Conservation (phyloP, 192 early-diverging fungal genomes). For the Martensiomyces pterosporus region DNA sequence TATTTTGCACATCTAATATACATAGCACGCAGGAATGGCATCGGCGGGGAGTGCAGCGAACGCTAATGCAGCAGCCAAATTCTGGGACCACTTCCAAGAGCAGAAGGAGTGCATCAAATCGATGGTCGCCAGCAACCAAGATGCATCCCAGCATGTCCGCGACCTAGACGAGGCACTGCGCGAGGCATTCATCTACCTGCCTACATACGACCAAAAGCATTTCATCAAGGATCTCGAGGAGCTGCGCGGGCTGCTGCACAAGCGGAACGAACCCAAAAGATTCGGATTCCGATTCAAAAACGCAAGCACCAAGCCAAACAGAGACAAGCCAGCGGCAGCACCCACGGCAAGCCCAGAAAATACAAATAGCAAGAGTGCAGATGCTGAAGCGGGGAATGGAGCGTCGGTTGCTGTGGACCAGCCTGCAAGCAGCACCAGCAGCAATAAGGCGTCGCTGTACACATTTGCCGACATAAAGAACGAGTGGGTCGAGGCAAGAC, state of each 20-base stretch:
- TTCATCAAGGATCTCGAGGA: conserved; percentile 29
- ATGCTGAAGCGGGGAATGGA: too few relatives aligned
- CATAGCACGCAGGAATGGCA: conserved; percentile 13
- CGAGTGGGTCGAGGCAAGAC: conserved; percentile 8
- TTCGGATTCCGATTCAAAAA: background rate
- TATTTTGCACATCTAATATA: too few relatives aligned
- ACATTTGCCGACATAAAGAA: background rate
- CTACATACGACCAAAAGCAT: conserved; percentile 42
- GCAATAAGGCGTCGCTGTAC: background rate
- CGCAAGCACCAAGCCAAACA: background rate
- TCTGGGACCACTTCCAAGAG: conserved; percentile 36
- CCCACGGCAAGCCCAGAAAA: background rate
- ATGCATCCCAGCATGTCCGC: conserved; percentile 17
- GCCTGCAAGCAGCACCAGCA: background rate
- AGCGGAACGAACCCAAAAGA: background rate
- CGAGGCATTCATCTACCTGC: conserved; percentile 45
- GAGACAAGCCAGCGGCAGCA: background rate
- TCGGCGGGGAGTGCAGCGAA: conserved; percentile 34
- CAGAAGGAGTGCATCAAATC: conserved; percentile 21
- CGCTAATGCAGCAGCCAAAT: conserved; percentile 32
- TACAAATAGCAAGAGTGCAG: too few relatives aligned
- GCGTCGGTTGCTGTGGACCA: too few relatives aligned
- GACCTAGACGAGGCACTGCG: conserved; percentile 30
- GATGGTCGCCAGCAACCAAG: background rate
- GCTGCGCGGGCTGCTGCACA: conserved; percentile 16